These are phyloP conservation scores for Silene conica DNA, from an alignment of 148 eudicot species.

Conservation along the genomic window DNA sequence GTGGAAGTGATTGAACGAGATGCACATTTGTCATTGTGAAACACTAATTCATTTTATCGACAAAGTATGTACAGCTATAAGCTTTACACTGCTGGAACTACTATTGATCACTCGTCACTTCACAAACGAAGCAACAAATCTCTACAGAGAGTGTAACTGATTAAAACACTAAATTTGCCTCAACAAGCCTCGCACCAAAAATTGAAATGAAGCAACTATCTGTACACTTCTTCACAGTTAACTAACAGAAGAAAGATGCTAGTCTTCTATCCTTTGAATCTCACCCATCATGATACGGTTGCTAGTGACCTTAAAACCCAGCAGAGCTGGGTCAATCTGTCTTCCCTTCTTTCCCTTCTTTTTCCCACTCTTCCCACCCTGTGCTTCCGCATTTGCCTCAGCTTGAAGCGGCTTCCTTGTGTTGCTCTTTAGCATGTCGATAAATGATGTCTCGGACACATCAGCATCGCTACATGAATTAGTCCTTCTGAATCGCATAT, in stretches of 20 bases:
- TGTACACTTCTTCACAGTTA: conserved; percentile 32
- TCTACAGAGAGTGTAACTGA: conserved; percentile 10
- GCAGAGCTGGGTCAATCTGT: conserved; percentile 89
- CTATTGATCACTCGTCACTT: background rate
- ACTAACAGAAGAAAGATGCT: background rate
- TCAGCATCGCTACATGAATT: conserved; percentile 75
- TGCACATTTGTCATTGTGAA: background rate
- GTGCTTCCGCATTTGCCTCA: conserved; percentile 41
- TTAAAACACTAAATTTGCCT: conserved; percentile 13
- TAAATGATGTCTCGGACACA: conserved; percentile 72
- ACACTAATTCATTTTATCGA: background rate
- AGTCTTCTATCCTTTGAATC: conserved; percentile 84
- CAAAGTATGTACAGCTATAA: conserved; percentile 20
- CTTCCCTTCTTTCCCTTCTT: conserved; percentile 90
- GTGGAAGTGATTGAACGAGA: no score
- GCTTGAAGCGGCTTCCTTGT: conserved; percentile 58
- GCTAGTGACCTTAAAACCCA: conserved; percentile 91
- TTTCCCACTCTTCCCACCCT: conserved; percentile 52
- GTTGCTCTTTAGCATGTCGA: conserved; percentile 86
- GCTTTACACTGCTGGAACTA: conserved; percentile 29
- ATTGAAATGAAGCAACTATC: background rate
- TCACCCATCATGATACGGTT: conserved; percentile 97
- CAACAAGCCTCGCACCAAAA: conserved; percentile 28
- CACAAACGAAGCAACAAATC: conserved; percentile 9
- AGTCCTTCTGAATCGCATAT: conserved; percentile 58